These are phyloP conservation scores for Mycena crocata DNA, from an alignment of 768 basidiomycete genomes.

Conservation along the genomic window DNA sequence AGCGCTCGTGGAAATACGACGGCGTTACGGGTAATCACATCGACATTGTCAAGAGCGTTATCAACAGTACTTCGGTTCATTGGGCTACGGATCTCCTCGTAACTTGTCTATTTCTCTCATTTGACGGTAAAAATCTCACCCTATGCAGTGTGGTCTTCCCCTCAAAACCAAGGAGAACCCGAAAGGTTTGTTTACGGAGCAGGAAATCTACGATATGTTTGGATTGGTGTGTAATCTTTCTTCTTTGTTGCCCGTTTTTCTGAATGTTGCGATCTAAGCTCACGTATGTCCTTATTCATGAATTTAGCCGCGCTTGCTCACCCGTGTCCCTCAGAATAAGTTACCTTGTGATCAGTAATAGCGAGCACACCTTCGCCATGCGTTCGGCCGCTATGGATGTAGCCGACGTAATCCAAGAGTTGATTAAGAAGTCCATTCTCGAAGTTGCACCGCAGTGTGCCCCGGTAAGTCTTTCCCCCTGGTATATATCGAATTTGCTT, in stretches of 20 bases:
- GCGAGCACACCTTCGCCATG: conserved; percentile 21
- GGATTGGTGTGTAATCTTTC: conserved; percentile 26
- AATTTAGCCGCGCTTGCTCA: not conserved
- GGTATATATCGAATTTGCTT: not conserved
- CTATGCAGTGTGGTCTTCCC: conserved; percentile 48
- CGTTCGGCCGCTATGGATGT: conserved; percentile 16
- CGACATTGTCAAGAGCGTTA: conserved; percentile 55
- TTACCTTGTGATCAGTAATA: conserved; percentile 28
- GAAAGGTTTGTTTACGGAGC: conserved; percentile 49
- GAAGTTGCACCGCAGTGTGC: conserved; percentile 33
- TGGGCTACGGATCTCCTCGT: conserved; percentile 50
- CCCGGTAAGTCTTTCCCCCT: not conserved
- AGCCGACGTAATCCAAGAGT: conserved; percentile 23
- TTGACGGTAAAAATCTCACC: not conserved
- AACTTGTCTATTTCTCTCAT: conserved; percentile 40
- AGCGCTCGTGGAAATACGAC: conserved; percentile 39
- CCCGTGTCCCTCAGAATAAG: not conserved
- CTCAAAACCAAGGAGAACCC: conserved; percentile 52
- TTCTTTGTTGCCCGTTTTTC: not conserved
- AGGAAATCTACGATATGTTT: conserved; percentile 55
- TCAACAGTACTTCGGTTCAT: conserved; percentile 51
- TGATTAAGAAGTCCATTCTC: conserved; percentile 23
- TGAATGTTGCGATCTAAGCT: not conserved
- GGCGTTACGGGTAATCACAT: conserved; percentile 45
- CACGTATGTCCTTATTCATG: not conserved